These are phyloP conservation scores for Pleurotus tuber-regium DNA, from an alignment of 768 basidiomycete genomes.

Conservation along the genomic window DNA sequence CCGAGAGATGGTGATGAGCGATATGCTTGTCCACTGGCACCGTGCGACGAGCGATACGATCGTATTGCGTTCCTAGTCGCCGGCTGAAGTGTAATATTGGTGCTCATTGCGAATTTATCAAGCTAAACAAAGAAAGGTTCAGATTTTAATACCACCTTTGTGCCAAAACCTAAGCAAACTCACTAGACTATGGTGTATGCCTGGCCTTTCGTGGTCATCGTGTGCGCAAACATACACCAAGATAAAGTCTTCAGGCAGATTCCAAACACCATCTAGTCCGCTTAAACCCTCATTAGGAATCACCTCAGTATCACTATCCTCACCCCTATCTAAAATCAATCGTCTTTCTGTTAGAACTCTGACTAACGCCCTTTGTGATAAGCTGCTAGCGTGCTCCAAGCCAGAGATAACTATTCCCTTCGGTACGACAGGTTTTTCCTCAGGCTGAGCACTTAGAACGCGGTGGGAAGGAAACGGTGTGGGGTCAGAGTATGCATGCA, in stretches of 20 bases:
- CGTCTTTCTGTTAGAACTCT: slow-evolving; percentile 49
- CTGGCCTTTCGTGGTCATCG: slow-evolving; percentile 62
- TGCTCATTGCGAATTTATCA: slow-evolving; percentile 79
- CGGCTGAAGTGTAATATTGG: slow-evolving; percentile 49
- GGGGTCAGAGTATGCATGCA: slow-evolving; percentile 16
- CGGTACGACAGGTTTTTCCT: slow-evolving; percentile 35
- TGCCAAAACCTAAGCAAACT: slow-evolving; percentile 21
- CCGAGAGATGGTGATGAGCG: slow-evolving; percentile 17
- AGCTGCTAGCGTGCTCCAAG: slow-evolving; percentile 55
- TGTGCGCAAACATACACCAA: slow-evolving; percentile 70
- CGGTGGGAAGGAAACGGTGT: slow-evolving; percentile 18
- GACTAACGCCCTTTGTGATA: slow-evolving; percentile 58
- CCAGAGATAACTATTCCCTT: slow-evolving; percentile 67
- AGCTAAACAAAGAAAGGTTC: slow-evolving; percentile 41
- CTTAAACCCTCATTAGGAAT: slow-evolving; percentile 24
- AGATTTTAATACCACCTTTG: neutral
- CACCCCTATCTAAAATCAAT: slow-evolving; percentile 42
- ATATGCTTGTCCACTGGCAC: slow-evolving; percentile 19
- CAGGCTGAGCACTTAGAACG: slow-evolving; percentile 18
- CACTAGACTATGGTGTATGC: slow-evolving; percentile 64
- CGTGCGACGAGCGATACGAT: slow-evolving; percentile 10
- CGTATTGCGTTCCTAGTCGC: slow-evolving; percentile 35
- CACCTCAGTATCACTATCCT: slow-evolving; percentile 9
- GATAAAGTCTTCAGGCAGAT: slow-evolving; percentile 67
- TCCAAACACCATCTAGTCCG: slow-evolving; percentile 43